Base-by-base conservation (phyloP, 2,329 filamentous ascomycete species). In the Colletotrichum euphorbiae region DNA sequence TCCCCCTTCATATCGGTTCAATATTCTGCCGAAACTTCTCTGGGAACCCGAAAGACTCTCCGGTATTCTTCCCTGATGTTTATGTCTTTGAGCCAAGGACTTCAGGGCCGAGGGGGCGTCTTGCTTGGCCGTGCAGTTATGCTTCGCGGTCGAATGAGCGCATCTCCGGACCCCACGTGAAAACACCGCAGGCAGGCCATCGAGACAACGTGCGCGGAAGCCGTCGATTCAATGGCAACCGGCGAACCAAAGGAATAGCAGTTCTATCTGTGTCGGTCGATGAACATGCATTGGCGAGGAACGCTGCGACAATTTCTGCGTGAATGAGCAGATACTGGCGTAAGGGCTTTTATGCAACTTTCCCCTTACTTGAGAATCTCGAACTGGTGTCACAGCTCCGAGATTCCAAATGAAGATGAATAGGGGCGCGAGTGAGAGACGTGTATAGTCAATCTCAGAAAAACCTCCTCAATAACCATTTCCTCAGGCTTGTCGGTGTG, bases 241-340 rank as follows among this genome's bases (percentile, higher is more conserved):
- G 46, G 7, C 24, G 38, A 45, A 36, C 3, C 7, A 31, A 19
- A 46, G 43, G 45, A 36, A 6, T 3, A 15, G 2, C 15, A 17
- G 13, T 3, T 1, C n/a, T 51, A 31, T 24, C 31, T 24, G 15
- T 21, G 59, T 46, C 50, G 9, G 55, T 36, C n/a, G 24, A 43
- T 17, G 11, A 19, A 15, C 8, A 17, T 46, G 46, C 56, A n/a
- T 2, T 28, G 3, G 0, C 45, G 19, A 7, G 4, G 2, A 11
- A 8, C 43, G 28, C 63, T 50, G 33, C 62, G 42, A 67, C 50
- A 11, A 33, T 40, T 5, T n/a, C n/a, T 3, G 56, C 38, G 50
- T 54, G 43, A 52, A 4, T 43, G 24, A 48, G 21, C 21, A 11
- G 6, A 31, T 24, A 19, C 2, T 21, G 17, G 40, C 24, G 21